A percentile compares a stretch with the other conserved stretches of the same genome.
These are phyloP conservation scores for Begonia fuchsioides DNA, from an alignment of 306 rosid genomes.

Conservation along the genomic window DNA sequence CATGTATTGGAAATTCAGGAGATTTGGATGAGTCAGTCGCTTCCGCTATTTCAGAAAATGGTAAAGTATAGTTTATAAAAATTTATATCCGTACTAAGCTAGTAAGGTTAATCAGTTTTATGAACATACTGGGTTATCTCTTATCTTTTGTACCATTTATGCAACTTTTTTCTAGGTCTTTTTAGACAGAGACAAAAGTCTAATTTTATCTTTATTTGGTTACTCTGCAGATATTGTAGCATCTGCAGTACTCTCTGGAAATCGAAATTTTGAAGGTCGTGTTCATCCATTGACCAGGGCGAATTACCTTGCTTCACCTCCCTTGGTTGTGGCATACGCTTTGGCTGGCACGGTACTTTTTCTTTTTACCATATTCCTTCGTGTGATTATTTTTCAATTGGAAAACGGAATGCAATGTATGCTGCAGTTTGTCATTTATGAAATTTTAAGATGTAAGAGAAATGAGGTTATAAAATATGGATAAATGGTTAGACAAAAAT, in stretches of 20 bases:
- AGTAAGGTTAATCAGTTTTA: no score
- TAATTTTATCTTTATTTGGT: background rate
- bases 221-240: conserved; percentile 22
- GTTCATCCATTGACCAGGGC: conserved; percentile 30
- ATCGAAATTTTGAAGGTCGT: conserved; percentile 33
- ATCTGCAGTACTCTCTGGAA: conserved; percentile 32
- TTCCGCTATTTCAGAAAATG: conserved; percentile 12
- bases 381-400: background rate
- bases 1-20: conserved; percentile 38
- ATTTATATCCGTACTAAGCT: no score
- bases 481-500: no score
- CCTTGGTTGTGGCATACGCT: conserved; percentile 30
- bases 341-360: conserved; percentile 27
- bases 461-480: no score
- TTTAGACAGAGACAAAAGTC: no score
- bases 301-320: conserved; percentile 40
- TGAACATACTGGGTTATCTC: no score
- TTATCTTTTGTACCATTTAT: no score
- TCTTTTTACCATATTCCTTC: background rate
- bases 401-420: background rate
- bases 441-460: no score
- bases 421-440: no score
- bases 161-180: no score
- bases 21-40: conserved; percentile 32
- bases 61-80: background rate